phyloP scores from a whole-genome alignment of 75 land plant species.

The Larix kaempferi region DNA sequence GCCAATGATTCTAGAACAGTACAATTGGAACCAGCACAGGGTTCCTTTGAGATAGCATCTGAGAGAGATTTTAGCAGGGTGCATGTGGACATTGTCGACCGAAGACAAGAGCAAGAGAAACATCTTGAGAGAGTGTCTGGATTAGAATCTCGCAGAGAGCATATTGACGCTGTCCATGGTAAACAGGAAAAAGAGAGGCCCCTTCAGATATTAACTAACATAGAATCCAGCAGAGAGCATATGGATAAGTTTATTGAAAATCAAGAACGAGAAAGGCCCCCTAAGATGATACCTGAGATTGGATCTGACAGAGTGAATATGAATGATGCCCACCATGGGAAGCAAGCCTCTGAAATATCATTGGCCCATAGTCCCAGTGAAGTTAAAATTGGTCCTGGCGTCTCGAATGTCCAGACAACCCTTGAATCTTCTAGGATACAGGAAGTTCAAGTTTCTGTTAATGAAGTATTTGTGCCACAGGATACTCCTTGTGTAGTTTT shows the following conservation, averaged over 20 bases:
- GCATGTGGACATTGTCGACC: background rate
- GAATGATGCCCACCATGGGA: background rate
- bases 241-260: background rate
- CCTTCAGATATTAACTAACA: background rate
- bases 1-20: background rate
- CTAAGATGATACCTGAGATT: background rate
- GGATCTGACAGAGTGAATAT: background rate
- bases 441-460: background rate
- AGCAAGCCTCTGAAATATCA: background rate
- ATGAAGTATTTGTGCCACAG: conserved; percentile 4
- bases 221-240: conserved; percentile 4
- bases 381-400: background rate
- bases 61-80: background rate
- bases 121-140: background rate
- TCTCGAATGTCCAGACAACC: background rate
- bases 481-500: background rate
- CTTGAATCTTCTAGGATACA: background rate
- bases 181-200: background rate
- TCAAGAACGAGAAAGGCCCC: background rate
- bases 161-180: background rate
- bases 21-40: background rate
- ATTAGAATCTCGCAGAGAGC: background rate
- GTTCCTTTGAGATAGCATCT: background rate
- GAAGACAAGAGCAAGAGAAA: conserved; percentile 2
- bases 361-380: background rate